Conservation (phyloP, 2,329 filamentous ascomycete genomes). For the Cordyceps tenuipes region DNA sequence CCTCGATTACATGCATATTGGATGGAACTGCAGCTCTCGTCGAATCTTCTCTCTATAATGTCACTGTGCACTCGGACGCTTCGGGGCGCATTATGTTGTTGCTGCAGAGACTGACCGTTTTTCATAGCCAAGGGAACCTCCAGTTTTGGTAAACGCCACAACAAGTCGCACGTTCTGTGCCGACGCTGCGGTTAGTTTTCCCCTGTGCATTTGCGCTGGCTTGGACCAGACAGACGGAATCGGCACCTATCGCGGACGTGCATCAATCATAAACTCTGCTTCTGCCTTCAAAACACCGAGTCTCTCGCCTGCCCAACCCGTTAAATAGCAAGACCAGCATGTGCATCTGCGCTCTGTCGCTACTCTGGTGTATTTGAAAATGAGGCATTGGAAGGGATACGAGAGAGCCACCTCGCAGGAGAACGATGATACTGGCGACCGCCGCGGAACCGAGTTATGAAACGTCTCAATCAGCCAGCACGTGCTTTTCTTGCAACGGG, state of each 20-base stretch:
- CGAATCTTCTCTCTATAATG: background rate
- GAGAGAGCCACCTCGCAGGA: background rate
- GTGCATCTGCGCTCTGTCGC: too few relatives aligned
- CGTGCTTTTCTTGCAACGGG: background rate
- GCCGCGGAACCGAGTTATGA: background rate
- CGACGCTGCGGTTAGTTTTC: conserved; percentile 84
- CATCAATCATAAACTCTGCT: too few relatives aligned
- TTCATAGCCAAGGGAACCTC: conserved; percentile 48
- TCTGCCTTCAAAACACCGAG: too few relatives aligned
- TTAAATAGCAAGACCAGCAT: too few relatives aligned
- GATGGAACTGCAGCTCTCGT: background rate
- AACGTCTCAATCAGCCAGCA: background rate
- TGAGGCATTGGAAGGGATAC: background rate
- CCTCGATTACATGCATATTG: background rate
- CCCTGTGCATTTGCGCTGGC: conserved; percentile 7
- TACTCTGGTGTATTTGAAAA: too few relatives aligned
- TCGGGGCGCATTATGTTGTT: background rate
- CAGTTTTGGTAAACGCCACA: conserved; percentile 64
- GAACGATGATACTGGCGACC: background rate
- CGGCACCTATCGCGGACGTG: background rate
- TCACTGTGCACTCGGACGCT: background rate
- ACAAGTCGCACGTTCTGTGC: conserved; percentile 98
- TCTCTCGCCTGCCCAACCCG: too few relatives aligned
- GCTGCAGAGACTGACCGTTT: conserved; percentile 14
- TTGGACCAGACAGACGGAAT: background rate